Evolutionary conservation across 2,329 filamentous ascomycete species (phyloP).

Genomic region (Talaromyces marneffei): DNA sequence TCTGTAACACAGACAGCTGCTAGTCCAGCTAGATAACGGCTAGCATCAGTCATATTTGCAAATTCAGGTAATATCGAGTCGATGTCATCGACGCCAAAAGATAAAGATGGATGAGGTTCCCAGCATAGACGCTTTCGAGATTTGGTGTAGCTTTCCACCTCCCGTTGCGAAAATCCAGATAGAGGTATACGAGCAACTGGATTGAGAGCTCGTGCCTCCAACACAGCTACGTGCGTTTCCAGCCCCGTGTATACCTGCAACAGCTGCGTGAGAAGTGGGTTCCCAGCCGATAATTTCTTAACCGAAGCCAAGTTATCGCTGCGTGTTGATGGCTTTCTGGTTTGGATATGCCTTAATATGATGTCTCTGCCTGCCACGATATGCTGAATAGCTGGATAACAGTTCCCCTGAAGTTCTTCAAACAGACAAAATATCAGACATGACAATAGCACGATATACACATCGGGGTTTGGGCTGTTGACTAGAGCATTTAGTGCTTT

Average conservation of each 20-base stretch:
- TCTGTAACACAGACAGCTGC: neutral
- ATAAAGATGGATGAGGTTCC: neutral
- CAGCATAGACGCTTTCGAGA: neutral
- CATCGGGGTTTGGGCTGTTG: constrained; percentile 1
- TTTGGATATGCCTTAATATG: neutral
- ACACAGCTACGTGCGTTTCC: constrained; percentile 7
- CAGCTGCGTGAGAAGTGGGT: constrained; percentile 6
- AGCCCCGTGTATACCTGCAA: constrained; percentile 2
- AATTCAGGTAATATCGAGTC: constrained; percentile 3
- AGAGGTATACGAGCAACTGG: constrained; percentile 3
- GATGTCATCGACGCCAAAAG: neutral
- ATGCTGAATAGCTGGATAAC: constrained; percentile 8
- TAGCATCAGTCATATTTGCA: neutral
- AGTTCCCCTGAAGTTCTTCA: constrained; percentile 10
- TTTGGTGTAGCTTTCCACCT: neutral
- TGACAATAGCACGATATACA: constrained; percentile 5
- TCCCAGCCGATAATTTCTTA: neutral
- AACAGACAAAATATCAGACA: constrained; percentile 6
- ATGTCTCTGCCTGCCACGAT: constrained; percentile 5
- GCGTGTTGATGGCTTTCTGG: neutral
- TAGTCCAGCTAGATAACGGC: neutral
- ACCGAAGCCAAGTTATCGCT: constrained; percentile 1
- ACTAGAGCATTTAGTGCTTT: neutral
- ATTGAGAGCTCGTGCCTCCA: constrained; percentile 1
- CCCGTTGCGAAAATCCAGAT: neutral